A percentile compares a stretch with the other conserved stretches of the same genome.
phyloP scores from a whole-genome alignment of 257 asterid genomes.

The Pogostemon cablin region DNA sequence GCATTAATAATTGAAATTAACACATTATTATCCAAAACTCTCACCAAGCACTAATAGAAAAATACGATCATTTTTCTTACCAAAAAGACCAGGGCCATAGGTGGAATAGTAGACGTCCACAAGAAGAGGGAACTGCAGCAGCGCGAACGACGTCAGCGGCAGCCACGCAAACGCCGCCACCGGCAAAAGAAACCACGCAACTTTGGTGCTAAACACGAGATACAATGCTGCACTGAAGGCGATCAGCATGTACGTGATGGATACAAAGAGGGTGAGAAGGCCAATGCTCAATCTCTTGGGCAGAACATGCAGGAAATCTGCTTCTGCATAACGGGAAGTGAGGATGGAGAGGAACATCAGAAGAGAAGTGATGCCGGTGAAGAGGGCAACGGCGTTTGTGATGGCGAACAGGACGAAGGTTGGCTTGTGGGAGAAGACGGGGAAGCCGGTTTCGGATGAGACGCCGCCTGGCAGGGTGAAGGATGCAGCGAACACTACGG shows the following conservation, averaged over 20 bases:
- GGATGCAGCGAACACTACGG: constrained; percentile 3
- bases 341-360: constrained; percentile 32
- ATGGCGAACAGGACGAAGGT: constrained; percentile 23
- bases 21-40: too few species aligned
- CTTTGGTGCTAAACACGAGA: not conserved
- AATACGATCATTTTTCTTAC: not conserved
- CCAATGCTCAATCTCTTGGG: constrained; percentile 29
- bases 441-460: not conserved
- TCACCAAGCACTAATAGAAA: not conserved
- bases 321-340: constrained; percentile 21
- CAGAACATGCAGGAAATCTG: constrained; percentile 18
- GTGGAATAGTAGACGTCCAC: constrained; percentile 16
- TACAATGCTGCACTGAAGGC: constrained; percentile 7
- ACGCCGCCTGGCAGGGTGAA: constrained; percentile 31
- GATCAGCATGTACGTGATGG: not conserved
- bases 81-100: constrained; percentile 28
- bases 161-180: not conserved
- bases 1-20: too few species aligned
- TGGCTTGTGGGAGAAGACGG: not conserved
- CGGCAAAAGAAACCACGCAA: not conserved
- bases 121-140: constrained; percentile 26
- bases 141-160: constrained; percentile 11
- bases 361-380: constrained; percentile 26
- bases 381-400: constrained; percentile 18
- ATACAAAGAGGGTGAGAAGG: constrained; percentile 15